phyloP scores from a whole-genome alignment of 2,329 filamentous ascomycete species.

The Monilinia fructicola region DNA sequence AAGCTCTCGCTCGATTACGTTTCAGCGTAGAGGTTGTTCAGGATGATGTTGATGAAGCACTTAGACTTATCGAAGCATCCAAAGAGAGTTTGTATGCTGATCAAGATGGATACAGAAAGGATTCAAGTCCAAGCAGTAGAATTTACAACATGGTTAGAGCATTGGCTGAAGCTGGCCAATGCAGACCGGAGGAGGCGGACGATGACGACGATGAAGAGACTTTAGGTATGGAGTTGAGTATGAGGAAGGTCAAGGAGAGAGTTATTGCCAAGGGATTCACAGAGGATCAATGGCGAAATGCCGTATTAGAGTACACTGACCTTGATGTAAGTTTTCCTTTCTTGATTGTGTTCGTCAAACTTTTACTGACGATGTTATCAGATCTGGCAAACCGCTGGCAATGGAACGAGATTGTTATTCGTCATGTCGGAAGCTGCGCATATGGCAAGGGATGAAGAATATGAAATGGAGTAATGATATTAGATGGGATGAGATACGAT shows the following conservation, averaged over 20 bases:
- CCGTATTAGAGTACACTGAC: constrained; percentile 84
- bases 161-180: constrained; percentile 79
- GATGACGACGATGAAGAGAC: constrained; percentile 68
- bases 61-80: constrained; percentile 87
- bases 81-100: constrained; percentile 87
- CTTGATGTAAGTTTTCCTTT: constrained; percentile 72
- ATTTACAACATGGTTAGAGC: constrained; percentile 94
- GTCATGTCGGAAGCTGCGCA: constrained; percentile 57
- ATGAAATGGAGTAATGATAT: constrained; percentile 31
- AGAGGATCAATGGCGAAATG: constrained; percentile 82
- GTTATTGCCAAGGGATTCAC: constrained; percentile 97
- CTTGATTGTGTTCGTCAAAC: constrained; percentile 29
- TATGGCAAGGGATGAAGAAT: constrained; percentile 37
- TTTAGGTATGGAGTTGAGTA: constrained; percentile 70
- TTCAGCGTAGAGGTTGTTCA: constrained; percentile 83
- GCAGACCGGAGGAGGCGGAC: constrained; percentile 45
- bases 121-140: constrained; percentile 78
- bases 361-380: constrained; percentile 40
- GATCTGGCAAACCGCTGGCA: constrained; percentile 77
- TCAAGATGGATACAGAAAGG: constrained; percentile 56
- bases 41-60: constrained; percentile 93
- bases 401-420: constrained; percentile 69
- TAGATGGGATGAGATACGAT: constrained; percentile 1
- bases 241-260: constrained; percentile 85
- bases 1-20: constrained; percentile 87